Conservation (phyloP, 257 asterid genomes). For the Primulina tabacum region DNA sequence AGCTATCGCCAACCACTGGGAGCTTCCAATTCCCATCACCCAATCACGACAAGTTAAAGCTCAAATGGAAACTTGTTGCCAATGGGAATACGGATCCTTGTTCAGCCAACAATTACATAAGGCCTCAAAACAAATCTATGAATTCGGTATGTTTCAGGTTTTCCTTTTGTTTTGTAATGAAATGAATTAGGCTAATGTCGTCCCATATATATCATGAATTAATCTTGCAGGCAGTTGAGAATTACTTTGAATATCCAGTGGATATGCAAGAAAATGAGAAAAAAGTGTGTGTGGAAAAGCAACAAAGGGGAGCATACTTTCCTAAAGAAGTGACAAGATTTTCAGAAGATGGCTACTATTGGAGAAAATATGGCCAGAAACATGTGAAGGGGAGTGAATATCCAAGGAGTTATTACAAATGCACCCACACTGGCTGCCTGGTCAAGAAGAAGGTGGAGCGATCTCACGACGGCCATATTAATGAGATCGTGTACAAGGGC, state of each 20-base stretch:
- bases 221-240: conserved; percentile 28
- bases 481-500: conserved; percentile 66
- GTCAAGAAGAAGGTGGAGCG: conserved; percentile 74
- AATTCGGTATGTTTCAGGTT: not conserved
- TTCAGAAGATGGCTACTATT: conserved; percentile 62
- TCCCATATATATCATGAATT: not conserved
- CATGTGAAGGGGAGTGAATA: conserved; percentile 76
- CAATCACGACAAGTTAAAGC: conserved; percentile 28
- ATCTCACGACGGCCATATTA: conserved; percentile 49
- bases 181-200: not conserved
- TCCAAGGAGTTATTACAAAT: conserved; percentile 72
- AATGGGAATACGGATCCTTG: conserved; percentile 19
- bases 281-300: conserved; percentile 19
- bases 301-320: conserved; percentile 26
- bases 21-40: conserved; percentile 37
- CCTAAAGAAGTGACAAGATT: conserved; percentile 31
- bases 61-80: conserved; percentile 23
- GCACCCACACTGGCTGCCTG: conserved; percentile 48
- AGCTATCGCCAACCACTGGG: conserved; percentile 71
- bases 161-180: not conserved
- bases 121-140: conserved; percentile 10
- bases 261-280: conserved; percentile 26
- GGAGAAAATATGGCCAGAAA: conserved; percentile 87
- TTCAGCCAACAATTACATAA: not conserved
- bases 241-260: conserved; percentile 21